Percentiles rank a stretch among this genome's conserved stretches.
phyloP scores from a whole-genome alignment of 331 rosid species.

The Cydonia oblonga region DNA sequence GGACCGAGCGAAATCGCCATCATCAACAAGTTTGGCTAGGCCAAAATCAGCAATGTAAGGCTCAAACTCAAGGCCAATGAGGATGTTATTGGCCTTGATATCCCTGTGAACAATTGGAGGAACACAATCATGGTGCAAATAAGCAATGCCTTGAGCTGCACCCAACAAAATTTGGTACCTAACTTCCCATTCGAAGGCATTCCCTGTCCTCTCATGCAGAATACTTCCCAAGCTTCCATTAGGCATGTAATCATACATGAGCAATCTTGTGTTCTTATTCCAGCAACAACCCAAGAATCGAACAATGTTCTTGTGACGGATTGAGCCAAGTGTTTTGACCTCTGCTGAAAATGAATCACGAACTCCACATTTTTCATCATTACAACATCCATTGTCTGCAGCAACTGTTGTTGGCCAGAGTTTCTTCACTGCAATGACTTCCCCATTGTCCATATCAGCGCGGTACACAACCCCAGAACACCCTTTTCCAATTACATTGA shows the following conservation, averaged over 20 bases:
- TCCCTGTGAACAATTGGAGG: constrained; percentile 97
- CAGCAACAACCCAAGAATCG: constrained; percentile 80
- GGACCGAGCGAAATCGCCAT: constrained; percentile 66
- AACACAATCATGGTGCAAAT: constrained; percentile 88
- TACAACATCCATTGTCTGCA: constrained; percentile 27
- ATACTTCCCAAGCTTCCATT: constrained; percentile 81
- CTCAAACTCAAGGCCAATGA: constrained; percentile 89
- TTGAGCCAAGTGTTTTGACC: constrained; percentile 77
- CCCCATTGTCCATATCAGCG: constrained; percentile 67
- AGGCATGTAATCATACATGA: constrained; percentile 88
- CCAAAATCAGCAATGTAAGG: constrained; percentile 95
- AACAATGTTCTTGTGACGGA: constrained; percentile 92
- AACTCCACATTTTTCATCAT: constrained; percentile 54
- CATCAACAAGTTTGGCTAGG: constrained; percentile 85
- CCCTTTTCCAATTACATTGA: constrained; percentile 82
- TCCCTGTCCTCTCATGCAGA: constrained; percentile 74
- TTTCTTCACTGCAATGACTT: constrained; percentile 90
- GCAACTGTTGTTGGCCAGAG: constrained; percentile 67
- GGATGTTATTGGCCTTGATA: constrained; percentile 94
- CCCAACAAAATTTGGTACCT: constrained; percentile 80
- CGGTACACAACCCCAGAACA: constrained; percentile 87
- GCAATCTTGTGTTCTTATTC: constrained; percentile 65
- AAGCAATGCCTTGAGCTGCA: constrained; percentile 87
- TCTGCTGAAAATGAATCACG: constrained; percentile 84
- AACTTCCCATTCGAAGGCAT: constrained; percentile 82